Percentiles rank a stretch among this genome's conserved stretches.
Conservation (phyloP, 2,329 filamentous ascomycete genomes). For the Sporothrix phasma region DNA sequence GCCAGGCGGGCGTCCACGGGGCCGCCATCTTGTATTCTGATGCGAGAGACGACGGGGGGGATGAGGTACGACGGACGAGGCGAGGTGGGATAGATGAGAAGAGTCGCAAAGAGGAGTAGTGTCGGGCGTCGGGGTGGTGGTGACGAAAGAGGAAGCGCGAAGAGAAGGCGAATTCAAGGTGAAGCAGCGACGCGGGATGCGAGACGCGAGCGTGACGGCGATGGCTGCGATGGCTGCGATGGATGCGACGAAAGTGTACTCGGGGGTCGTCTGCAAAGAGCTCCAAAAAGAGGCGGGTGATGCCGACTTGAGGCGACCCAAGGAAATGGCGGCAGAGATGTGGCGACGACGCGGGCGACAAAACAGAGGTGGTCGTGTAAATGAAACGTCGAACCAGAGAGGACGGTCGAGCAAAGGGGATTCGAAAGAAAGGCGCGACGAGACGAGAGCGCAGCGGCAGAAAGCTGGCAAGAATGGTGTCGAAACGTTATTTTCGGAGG, state of each 20-base stretch:
- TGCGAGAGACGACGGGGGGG: no score
- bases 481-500: neutral
- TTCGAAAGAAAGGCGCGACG: neutral
- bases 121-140: neutral
- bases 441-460: no score
- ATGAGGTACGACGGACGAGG: neutral
- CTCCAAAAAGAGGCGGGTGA: neutral
- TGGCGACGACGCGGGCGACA: neutral
- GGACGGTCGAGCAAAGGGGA: neutral
- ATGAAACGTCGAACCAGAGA: neutral
- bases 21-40: conserved; percentile 13
- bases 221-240: neutral
- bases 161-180: neutral
- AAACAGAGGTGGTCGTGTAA: no score
- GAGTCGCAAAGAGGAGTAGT: neutral
- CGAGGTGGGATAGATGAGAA: neutral
- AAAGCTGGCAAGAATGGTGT: neutral
- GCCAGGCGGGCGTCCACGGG: conserved; percentile 17
- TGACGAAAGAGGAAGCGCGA: neutral
- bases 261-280: neutral
- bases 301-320: neutral
- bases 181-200: neutral
- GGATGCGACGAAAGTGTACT: neutral
- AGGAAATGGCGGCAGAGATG: neutral
- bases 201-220: neutral